Evolutionary conservation across 306 rosid species (phyloP), one percentile per base, ranked within the genome.

Genomic region (Macrotyloma uniflorum): DNA sequence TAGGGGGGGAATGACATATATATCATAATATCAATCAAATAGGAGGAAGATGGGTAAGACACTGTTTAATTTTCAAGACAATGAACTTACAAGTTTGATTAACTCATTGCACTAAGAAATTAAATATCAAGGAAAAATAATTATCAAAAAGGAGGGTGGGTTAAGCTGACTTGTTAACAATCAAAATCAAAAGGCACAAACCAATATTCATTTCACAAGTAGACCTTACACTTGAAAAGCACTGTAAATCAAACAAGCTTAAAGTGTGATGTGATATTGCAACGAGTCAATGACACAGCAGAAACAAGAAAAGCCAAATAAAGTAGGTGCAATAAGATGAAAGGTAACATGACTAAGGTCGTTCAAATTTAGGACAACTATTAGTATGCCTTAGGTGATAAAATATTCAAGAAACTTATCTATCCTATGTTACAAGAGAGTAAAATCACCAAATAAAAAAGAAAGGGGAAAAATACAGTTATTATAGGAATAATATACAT

Each of bases 201-300:
- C 30, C 2, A 1, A 69, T 30, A 30, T 49, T 28, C 28, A 42
- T 32, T 30, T 45, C 22, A 58, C 2, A n/a, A 33, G 30, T 24
- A 68, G 76, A 67, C 65, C 23, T 22, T 46, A 67, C 23, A 28
- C n/a, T 74, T 74, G 57, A 67, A 74, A 67, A 46, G 57, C 24
- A 16, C 57, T 55, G 50, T 55, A n/a, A 76, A 51, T 28, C 50
- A 67, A 26, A 62, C 23, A 47, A 79, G 74, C 36, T 8, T 51
- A 33, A 6, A 62, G 42, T 11, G 57, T 8, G 65, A 50, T 54
- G 30, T 16, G 70, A 80, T 13, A 26, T 12, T 30, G 15, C 11
- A 42, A 36, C 42, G 11, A 38, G 13, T 8, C 2, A 38, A 80
- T 20, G 38, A 12, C 66, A 69, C 45, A 73, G 45, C 45, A 11